Percentiles rank a stretch among this genome's conserved stretches.
Conservation (phyloP, 2,329 filamentous ascomycete genomes). For the Penicillium nordicum region DNA sequence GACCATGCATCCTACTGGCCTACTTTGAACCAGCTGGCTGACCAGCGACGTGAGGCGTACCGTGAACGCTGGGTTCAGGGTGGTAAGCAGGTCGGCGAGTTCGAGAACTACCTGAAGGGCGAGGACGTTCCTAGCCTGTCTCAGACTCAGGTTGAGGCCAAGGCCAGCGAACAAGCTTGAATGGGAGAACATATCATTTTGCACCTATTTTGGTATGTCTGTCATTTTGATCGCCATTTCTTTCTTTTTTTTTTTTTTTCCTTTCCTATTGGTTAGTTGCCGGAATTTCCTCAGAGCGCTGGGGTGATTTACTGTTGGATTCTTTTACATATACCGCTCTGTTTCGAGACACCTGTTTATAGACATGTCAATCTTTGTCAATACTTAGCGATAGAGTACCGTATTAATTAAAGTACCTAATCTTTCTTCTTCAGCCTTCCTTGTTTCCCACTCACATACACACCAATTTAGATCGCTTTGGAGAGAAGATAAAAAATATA, state of each 20-base stretch:
- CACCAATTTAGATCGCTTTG: not conserved
- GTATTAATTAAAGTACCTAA: not conserved
- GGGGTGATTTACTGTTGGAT: not conserved
- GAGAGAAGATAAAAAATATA: not conserved
- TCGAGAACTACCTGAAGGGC: constrained; percentile 84
- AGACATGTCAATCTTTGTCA: constrained; percentile 6
- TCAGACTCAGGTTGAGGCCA: constrained; percentile 24
- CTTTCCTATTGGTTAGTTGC: not conserved
- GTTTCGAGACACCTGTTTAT: constrained; percentile 4
- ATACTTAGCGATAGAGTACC: constrained; percentile 10
- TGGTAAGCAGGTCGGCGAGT: constrained; percentile 79
- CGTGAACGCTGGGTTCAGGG: constrained; percentile 71
- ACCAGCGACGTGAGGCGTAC: constrained; percentile 61
- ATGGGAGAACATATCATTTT: not conserved
- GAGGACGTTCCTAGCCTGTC: constrained; percentile 44
- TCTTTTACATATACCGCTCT: not conserved
- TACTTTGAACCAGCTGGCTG: constrained; percentile 68
- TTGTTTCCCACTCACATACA: not conserved
- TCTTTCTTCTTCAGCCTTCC: not conserved
- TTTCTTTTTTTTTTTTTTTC: not conserved
- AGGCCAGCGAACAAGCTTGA: constrained; percentile 8
- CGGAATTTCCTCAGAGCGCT: not conserved
- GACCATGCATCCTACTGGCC: constrained; percentile 90
- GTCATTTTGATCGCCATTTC: not conserved
- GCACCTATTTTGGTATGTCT: not conserved